Conservation (phyloP, 176 grass and related monocot species). For the maize (Zea mays) region Zm-B73-REFERENCE-NAM-5.0 NC_050098.1:2201001-2201500, state of each 20-base stretch:
- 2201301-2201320: background rate
- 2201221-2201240: conserved; percentile 53
- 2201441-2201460: conserved; percentile 35
- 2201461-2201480: conserved; percentile 31
- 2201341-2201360: background rate
- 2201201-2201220: conserved; percentile 41
- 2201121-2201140: background rate
- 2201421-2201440: conserved; percentile 43
- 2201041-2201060: conserved; percentile 36
- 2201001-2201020: conserved; percentile 48
- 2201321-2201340: background rate
- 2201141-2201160: conserved; percentile 36
- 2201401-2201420: conserved; percentile 46
- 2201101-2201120: background rate
- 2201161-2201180: conserved; percentile 51
- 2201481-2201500: conserved; percentile 18
- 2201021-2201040: conserved; percentile 46
- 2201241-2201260: conserved; percentile 49
- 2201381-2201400: conserved; percentile 41
- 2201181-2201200: conserved; percentile 44
- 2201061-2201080: background rate
- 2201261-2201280: conserved; percentile 50
- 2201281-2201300: conserved; percentile 31
- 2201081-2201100: background rate
- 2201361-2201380: background rate